Base-by-base conservation (phyloP, 75 land plant genomes). In the Pinus albicaulis region DNA sequence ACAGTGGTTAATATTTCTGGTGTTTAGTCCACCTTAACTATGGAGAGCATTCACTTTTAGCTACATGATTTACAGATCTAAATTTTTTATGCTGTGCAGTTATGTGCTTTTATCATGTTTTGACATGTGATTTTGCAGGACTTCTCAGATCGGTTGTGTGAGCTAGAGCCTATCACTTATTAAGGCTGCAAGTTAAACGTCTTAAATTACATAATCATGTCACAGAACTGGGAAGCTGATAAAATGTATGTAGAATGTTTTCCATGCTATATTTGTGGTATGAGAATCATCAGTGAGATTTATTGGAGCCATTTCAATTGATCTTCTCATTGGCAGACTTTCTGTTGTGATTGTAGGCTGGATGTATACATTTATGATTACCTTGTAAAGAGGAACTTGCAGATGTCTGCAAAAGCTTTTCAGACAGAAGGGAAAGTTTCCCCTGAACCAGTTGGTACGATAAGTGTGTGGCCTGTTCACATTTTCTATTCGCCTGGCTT, bases 331-430 rank as follows among this genome's bases (percentile, higher is more conserved):
- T 25, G 48, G 2, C 22, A 76, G 53, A n/a, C 15, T 19, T 12
- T 34, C 48, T 72, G 58, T 48, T 52, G 19, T 59, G 59, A 23
- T 71, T 19, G 19, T 73, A 95, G 98, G 98, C 75, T 95, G 79
- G 98, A 95, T 91, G 98, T 93, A 3, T 95, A 95, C 68, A 95
- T 95, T 20, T 85, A 95, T 75, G 98, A 95, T 75, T 95, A 95
- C 73, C 85, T 95, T 0, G 66, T 95, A 81, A 95, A 95, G 87
- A 89, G 91, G 73, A 95, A 93, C 73, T 80, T 95, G 57, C 93
- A 89, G 57, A 76, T 82, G 55, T 87, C 98, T 60, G 98, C 98
- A 5, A 95, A 93, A 81, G 91, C 98, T 11, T 95, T 95, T 79
- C 89, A 85, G 76, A 77, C 85, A 55, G 98, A 91, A 76, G 91